Evolutionary conservation across 345 rosid genomes (phyloP), one percentile per base, ranked within the genome.

Genomic region (Citrus reticulata): DNA sequence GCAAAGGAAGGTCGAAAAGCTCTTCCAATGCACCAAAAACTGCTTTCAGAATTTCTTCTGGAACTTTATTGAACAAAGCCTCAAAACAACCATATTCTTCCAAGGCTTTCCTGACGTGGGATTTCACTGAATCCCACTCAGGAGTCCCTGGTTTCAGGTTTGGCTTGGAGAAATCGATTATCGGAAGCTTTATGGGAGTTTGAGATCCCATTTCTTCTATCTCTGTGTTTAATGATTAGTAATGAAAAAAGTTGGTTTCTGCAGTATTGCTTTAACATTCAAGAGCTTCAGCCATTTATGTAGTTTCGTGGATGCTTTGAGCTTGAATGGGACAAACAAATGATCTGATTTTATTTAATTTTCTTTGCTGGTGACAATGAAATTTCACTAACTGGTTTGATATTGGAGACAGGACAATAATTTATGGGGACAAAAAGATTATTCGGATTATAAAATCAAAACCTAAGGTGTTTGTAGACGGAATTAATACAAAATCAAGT

Each of bases 71-170:
- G 58, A 86, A 88, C 67, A 71, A 75, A 0, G 92, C 97, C 80
- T 92, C 95, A 34, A 92, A 92, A 75, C 90, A 89, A 24, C 97
- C 95, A 29, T 84, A 87, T 37, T 88, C 86, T 80, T 88, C 89
- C 4, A 91, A 83, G 14, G 93, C 89, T 83, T 75, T 60, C 24
- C 78, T 61, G 74, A 89, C 90, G 40, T 82, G 70, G 70, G 75
- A 74, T 81, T 75, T 84, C 77, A 83, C 81, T 22, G 55, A 72
- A 34, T 76, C 83, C 91, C 93, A 92, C 68, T 86, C 88, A 0
- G 54, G 79, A 0, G 83, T 73, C 73, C 86, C 94, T 0, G 87
- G 84, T 66, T 84, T 83, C 9, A 87, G 70, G 66, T 57, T 71
- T 35, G 72, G 51, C 46, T 70, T 70, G 59, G 88, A 87, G 81